These are phyloP conservation scores for Musa beccarii DNA, from an alignment of 176 grass and related monocot species.

Conservation along the genomic window DNA sequence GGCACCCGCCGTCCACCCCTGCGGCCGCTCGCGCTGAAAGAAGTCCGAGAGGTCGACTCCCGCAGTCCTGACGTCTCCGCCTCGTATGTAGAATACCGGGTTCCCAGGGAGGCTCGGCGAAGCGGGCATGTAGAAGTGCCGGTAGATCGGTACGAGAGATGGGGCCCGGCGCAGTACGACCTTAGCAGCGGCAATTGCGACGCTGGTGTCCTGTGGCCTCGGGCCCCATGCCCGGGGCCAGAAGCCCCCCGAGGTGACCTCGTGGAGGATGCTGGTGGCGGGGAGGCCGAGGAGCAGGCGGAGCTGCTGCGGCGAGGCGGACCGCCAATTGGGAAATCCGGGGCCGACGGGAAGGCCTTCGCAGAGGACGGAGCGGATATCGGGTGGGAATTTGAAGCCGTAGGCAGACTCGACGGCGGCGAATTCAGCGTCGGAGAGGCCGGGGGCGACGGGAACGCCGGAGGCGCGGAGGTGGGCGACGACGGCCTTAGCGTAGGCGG, in stretches of 20 bases:
- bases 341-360: constrained; percentile 5
- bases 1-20: neutral
- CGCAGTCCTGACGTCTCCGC: neutral
- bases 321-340: constrained; percentile 15
- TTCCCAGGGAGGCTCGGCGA: constrained; percentile 2
- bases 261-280: neutral
- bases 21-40: neutral
- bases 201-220: neutral
- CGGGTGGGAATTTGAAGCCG: constrained; percentile 7
- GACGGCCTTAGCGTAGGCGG: constrained; percentile 20
- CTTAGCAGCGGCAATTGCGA: neutral
- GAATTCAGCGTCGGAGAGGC: constrained; percentile 1
- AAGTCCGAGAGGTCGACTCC: constrained; percentile 14
- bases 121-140: constrained; percentile 14
- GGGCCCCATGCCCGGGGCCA: neutral
- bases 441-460: neutral
- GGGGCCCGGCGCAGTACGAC: neutral
- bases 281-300: constrained; percentile 10
- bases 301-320: constrained; percentile 1
- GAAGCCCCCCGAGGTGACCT: neutral
- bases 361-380: constrained; percentile 1
- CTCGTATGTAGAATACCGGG: constrained; percentile 5
- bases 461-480: neutral
- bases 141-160: constrained; percentile 13
- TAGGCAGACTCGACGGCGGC: neutral